Evolutionary conservation across 805 yeast genomes (phyloP).

Genomic region (Pichia eremophila): DNA sequence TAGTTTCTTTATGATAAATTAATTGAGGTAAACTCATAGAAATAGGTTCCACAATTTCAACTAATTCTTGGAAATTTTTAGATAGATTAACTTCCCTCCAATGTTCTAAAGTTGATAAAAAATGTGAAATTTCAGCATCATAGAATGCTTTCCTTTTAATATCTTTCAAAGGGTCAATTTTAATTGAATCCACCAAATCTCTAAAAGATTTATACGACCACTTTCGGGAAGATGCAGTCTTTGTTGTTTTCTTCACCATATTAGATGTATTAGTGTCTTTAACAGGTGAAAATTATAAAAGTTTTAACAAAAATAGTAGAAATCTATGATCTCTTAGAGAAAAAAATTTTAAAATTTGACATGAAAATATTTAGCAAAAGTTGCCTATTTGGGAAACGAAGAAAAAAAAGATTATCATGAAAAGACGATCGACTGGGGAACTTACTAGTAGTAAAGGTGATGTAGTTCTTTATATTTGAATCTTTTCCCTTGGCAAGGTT

Average conservation of each 20-base stretch:
- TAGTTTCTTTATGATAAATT: slow-evolving; percentile 54
- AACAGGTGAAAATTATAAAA: too few relatives aligned
- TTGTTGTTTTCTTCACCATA: slow-evolving; percentile 30
- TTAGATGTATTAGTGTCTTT: too few relatives aligned
- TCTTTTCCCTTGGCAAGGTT: too few relatives aligned
- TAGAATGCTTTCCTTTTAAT: slow-evolving; percentile 54
- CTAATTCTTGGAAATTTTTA: slow-evolving; percentile 56
- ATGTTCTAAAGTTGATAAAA: slow-evolving; percentile 66
- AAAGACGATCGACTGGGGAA: not conserved
- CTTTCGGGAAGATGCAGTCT: slow-evolving; percentile 47
- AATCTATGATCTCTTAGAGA: too few relatives aligned
- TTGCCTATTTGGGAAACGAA: not conserved
- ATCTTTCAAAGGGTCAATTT: slow-evolving; percentile 60
- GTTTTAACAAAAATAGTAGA: too few relatives aligned
- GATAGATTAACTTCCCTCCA: slow-evolving; percentile 86
- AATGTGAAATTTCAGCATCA: slow-evolving; percentile 68
- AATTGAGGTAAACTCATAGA: slow-evolving; percentile 74
- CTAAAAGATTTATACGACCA: slow-evolving; percentile 68
- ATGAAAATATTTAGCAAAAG: not conserved
- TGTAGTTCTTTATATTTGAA: too few relatives aligned
- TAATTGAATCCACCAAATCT: slow-evolving; percentile 74
- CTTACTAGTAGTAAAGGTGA: too few relatives aligned
- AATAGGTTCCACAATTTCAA: slow-evolving; percentile 41
- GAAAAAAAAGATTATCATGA: not conserved
- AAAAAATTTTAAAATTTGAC: not conserved